Evolutionary conservation across 305 asterid species (phyloP), one percentile per base, ranked within the genome.

Genomic region (Galium porrigens): DNA sequence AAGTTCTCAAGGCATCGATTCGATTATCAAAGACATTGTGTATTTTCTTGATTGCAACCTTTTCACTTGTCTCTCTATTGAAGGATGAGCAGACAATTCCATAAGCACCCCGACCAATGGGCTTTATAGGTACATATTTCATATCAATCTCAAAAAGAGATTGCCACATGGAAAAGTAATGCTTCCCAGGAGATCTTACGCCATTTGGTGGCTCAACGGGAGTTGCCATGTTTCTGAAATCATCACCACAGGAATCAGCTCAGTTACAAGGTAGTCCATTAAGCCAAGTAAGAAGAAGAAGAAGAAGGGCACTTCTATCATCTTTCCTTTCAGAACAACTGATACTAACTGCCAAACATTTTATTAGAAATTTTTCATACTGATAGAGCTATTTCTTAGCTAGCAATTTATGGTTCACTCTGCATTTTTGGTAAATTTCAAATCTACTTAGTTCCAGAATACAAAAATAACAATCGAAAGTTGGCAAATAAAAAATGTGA

Each of bases 1-100:
- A 80, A 2, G 92, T 85, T 76, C 92, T 80, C 75, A 83, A 77
- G 0, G 95, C 95, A 58, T 87, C 95, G 18, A 72, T 61, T 34
- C 68, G 68, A 57, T 72, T 72, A 32, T 72, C 76, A 67, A 72
- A 72, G 17, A 68, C 72, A 44, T 72, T 72, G 39, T 67, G 68
- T 41, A 72, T 72, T 46, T 72, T 72, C 61, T 72, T 72, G 42
- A 72, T 67, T 25, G 76, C 76, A 15, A 72, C 76, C 68, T 66
- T 72, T 54, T 72, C 76, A 57, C 49, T 67, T 5, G 72, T 66
- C 41, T 72, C 76, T 22, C 18, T 58, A 55, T 72, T 67, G 64
- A 70, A 15, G 34, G 74, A 70, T 22, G 74, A 70, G 46, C 70
- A 70, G 34, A 70, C 74, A 4, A 70, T 64, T 34, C 74, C 74